These are phyloP conservation scores for Scenedesmus sp. DNA, from an alignment of 163 green algal species.

Conservation along the genomic window DNA sequence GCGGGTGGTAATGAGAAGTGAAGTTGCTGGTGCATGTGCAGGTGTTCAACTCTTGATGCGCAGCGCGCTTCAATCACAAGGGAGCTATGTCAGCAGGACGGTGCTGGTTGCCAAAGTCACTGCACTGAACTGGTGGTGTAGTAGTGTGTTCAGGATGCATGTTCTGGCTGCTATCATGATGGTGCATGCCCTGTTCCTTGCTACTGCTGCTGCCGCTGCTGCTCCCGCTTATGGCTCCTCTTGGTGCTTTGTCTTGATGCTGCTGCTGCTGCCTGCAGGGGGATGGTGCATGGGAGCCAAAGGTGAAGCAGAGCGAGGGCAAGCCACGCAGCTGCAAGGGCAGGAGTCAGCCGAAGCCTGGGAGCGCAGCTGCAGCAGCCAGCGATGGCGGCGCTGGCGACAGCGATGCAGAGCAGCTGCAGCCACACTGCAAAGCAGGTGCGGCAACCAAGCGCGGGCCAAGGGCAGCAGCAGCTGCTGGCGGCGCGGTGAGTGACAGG, in stretches of 20 bases:
- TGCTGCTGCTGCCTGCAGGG: conserved; percentile 61
- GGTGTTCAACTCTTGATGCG: too few species aligned
- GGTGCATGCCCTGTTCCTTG: too few species aligned
- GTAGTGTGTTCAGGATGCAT: background rate
- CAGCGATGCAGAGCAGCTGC: conserved; percentile 41
- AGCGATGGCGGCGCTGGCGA: conserved; percentile 29
- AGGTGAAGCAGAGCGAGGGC: conserved; percentile 41
- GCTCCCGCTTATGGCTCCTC: too few species aligned
- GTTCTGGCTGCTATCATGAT: too few species aligned
- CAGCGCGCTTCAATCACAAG: too few species aligned
- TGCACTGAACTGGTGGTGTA: too few species aligned
- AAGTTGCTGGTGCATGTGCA: too few species aligned
- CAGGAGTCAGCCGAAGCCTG: background rate
- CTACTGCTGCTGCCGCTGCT: background rate
- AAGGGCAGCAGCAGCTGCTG: conserved; percentile 3
- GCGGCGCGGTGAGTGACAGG: conserved; percentile 1
- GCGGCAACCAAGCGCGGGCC: background rate
- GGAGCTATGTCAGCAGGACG: too few species aligned
- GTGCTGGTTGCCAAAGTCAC: too few species aligned
- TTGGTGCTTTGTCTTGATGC: background rate
- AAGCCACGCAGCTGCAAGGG: background rate
- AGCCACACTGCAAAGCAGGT: background rate
- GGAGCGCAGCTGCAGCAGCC: conserved; percentile 26
- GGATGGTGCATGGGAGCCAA: conserved; percentile 86
- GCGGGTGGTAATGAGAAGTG: background rate